These are phyloP conservation scores for Vickermania spadyakhi DNA, from an alignment of 208 protist species.

Conservation along the genomic window DNA sequence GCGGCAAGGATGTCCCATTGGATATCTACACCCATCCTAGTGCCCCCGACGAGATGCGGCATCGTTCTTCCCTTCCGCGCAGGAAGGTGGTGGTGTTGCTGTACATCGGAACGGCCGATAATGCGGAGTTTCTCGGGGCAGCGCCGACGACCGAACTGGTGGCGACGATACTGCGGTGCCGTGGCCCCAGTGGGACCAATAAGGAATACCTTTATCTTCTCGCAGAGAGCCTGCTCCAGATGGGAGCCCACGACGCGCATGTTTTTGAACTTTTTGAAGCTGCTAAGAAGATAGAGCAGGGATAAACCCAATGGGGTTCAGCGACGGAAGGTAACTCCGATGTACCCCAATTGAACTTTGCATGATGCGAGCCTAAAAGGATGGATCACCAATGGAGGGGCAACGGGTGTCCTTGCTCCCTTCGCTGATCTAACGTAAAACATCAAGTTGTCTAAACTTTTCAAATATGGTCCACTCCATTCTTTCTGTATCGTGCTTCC, in stretches of 20 bases:
- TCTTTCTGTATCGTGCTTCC: no score
- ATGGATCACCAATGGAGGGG: no score
- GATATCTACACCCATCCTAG: neutral
- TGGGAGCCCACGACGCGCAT: slow-evolving; percentile 44
- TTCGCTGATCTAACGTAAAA: no score
- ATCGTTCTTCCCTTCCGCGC: neutral
- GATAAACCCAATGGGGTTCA: no score
- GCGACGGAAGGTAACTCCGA: no score
- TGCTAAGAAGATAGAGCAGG: slow-evolving; percentile 19
- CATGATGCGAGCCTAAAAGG: no score
- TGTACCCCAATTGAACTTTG: no score
- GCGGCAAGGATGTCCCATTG: slow-evolving; percentile 5
- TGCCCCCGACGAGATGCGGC: neutral
- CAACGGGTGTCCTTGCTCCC: no score
- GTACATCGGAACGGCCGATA: slow-evolving; percentile 65
- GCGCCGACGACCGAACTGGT: slow-evolving; percentile 50
- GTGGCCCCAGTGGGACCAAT: slow-evolving; percentile 55
- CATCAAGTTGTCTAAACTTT: no score
- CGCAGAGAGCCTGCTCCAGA: slow-evolving; percentile 34
- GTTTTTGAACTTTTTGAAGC: slow-evolving; percentile 54
- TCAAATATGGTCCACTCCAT: no score
- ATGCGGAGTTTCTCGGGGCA: slow-evolving; percentile 52
- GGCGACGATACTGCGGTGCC: slow-evolving; percentile 37
- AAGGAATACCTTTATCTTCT: slow-evolving; percentile 68
- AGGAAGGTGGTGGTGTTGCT: slow-evolving; percentile 33